Conservation (phyloP, 768 basidiomycete species). For the Asterophora lycoperdoides region DNA sequence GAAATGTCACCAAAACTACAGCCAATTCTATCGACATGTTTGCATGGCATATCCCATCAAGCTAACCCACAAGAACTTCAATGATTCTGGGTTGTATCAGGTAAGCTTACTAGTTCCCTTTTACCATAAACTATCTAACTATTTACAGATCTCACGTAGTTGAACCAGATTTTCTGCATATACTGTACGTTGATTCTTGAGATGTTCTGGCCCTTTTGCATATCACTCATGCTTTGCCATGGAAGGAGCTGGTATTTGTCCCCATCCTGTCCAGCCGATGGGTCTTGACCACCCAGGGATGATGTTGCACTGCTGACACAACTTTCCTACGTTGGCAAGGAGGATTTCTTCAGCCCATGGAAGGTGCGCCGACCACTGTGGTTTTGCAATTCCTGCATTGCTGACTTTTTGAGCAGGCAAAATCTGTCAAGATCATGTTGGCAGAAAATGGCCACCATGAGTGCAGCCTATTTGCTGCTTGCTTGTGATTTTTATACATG, state of each 20-base stretch:
- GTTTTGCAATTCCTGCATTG: too few species aligned
- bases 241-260: constrained; percentile 9
- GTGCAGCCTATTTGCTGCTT: constrained; percentile 19
- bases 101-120: too few species aligned
- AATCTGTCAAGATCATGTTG: constrained; percentile 88
- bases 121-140: too few species aligned
- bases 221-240: constrained; percentile 1
- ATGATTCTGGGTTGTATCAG: too few species aligned
- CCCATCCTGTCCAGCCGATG: constrained; percentile 40
- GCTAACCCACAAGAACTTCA: too few species aligned
- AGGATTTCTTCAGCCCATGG: constrained; percentile 67
- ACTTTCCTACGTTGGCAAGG: constrained; percentile 93
- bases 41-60: too few species aligned
- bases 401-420: constrained; percentile 44
- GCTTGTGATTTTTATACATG: constrained; percentile 1
- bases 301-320: constrained; percentile 96
- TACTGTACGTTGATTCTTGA: too few species aligned
- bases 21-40: too few species aligned
- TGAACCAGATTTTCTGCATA: too few species aligned
- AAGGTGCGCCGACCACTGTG: constrained; percentile 39
- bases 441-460: constrained; percentile 63
- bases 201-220: too few species aligned
- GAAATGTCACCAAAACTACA: too few species aligned
- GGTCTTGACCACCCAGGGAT: constrained; percentile 64
- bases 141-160: too few species aligned